Evolutionary conservation across 2,329 filamentous ascomycete species (phyloP).

Genomic region (Sporothrix euskadiensis): DNA sequence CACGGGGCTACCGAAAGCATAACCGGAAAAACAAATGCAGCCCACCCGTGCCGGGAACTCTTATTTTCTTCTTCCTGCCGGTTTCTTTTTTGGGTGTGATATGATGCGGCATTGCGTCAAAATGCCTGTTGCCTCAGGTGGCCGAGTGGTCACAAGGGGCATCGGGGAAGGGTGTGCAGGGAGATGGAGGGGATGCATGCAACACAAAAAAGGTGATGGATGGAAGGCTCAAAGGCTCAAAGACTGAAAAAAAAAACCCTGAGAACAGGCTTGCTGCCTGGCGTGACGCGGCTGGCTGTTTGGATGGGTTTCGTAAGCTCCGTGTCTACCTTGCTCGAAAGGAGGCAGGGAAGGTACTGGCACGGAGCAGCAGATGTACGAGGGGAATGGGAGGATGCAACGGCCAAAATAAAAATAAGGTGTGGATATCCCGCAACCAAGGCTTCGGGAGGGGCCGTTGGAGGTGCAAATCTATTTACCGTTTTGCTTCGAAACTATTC

Average conservation of each 20-base stretch:
- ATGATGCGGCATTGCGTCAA: neutral
- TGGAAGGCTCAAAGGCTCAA: neutral
- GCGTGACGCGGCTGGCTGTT: conserved; percentile 14
- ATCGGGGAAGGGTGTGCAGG: neutral
- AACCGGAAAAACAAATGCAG: neutral
- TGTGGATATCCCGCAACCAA: neutral
- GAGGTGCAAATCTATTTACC: neutral
- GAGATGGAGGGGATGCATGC: neutral
- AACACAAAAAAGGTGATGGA: neutral
- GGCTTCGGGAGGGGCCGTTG: conserved; percentile 18
- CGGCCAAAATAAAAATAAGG: neutral
- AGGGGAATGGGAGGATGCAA: neutral
- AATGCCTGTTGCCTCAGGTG: conserved; percentile 1
- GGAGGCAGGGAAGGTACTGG: neutral
- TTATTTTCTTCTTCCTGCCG: neutral
- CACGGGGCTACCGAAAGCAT: neutral
- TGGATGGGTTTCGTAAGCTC: neutral
- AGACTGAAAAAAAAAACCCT: neutral
- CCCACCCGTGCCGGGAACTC: neutral
- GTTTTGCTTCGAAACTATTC: neutral
- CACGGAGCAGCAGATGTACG: neutral
- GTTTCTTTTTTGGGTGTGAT: neutral
- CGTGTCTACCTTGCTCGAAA: neutral
- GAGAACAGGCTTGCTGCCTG: conserved; percentile 12
- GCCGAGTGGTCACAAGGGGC: neutral